Base-by-base conservation (phyloP, 2,329 filamentous ascomycete genomes). In the Epicoccum nigrum region DNA sequence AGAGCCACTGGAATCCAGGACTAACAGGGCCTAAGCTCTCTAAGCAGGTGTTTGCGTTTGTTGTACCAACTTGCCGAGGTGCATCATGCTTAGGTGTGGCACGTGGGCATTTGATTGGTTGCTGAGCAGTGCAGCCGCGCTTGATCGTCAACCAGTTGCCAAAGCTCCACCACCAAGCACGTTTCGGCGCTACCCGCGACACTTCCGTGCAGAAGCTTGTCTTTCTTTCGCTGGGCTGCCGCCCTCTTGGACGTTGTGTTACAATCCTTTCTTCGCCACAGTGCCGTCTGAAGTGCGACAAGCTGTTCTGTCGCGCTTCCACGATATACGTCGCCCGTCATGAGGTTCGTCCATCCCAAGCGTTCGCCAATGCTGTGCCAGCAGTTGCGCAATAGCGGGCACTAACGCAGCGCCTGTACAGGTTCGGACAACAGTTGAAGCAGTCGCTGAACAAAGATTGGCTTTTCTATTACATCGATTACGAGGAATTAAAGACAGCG, bases 381-480 rank as follows among this genome's bases (percentile, higher is more conserved):
- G 16, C 20, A 45, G 43, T 56, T 63, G 58, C 58, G 19, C 57
- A 56, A 60, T 57, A 59, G 59, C 56, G 54, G 55, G 48, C 51
- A 57, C 68, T 71, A 65, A 71, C 55, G 46, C 54, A 47, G 21
- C 43, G 47, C 17, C 23, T 43, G 34, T 48, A 45, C 60, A 87
- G 85, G 82, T 99, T 97, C 81, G 94, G 94, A 74, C 90, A 97
- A 77, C 92, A 99, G 82, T 86, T 99, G 69, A 91, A 91, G 60
- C 93, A 91, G 68, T 97, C 92, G 72, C 84, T 96, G 70, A 96
- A 97, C 76, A 92, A 90, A 80, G 92, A 97, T 78, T 99, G 95
- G 79, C 87, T 92, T 74, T 96, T 92, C 87, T 91, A 96, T 80
- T 99, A 99, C 79, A 97, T 99, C 77, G 89, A 91, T 77, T 99